Conservation (phyloP, 768 basidiomycete species). For the Russula lepida region DNA sequence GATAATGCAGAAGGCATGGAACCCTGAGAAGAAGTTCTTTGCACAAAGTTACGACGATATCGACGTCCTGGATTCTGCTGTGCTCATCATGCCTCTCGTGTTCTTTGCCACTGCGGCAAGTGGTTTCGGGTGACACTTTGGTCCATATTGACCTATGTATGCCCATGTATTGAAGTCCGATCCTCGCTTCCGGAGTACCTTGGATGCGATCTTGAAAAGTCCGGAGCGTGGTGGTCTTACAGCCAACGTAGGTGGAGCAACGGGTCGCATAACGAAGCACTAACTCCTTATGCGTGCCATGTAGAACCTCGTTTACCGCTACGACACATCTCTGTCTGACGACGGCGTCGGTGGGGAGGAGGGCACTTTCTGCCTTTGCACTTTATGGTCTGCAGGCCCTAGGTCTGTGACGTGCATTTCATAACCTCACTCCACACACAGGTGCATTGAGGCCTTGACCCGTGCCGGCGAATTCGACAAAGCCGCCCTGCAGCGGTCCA, state of each 20-base stretch:
- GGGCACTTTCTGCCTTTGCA: conserved; percentile 89
- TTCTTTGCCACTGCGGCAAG: conserved; percentile 82
- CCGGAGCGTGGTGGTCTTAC: conserved; percentile 89
- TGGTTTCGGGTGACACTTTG: conserved; percentile 12
- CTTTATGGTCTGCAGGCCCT: conserved; percentile 46
- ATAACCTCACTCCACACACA: conserved; percentile 25
- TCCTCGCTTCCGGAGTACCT: conserved; percentile 78
- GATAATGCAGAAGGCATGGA: conserved; percentile 86
- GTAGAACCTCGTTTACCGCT: conserved; percentile 83
- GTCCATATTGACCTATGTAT: background rate
- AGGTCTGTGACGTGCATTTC: background rate
- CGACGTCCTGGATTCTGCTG: conserved; percentile 73
- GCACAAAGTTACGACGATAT: conserved; percentile 88
- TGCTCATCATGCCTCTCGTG: conserved; percentile 87
- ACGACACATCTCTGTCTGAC: conserved; percentile 76
- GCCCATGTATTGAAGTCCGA: conserved; percentile 60
- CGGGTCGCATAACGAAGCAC: background rate
- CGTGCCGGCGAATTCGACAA: conserved; percentile 76
- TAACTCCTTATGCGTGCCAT: conserved; percentile 11
- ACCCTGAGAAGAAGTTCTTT: conserved; percentile 57
- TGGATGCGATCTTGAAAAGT: conserved; percentile 75
- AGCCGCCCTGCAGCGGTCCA: conserved; percentile 53
- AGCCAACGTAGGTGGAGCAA: conserved; percentile 53
- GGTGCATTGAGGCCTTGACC: conserved; percentile 85
- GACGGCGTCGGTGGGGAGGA: conserved; percentile 97